These are phyloP conservation scores for Tolypocladium amazonense DNA, from an alignment of 2,329 filamentous ascomycete genomes.

Conservation along the genomic window DNA sequence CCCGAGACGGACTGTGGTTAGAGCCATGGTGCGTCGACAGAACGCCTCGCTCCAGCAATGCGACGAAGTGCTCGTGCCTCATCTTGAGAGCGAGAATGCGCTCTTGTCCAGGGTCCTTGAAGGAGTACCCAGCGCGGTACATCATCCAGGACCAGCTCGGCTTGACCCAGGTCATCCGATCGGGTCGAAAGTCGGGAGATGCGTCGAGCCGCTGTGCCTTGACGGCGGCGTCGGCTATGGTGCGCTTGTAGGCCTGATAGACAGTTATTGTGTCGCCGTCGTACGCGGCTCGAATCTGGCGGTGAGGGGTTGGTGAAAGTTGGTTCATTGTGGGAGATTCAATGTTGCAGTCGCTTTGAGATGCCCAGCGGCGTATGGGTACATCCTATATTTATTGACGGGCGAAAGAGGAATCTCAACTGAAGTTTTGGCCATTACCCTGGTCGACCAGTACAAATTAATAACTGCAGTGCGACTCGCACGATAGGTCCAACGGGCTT, in stretches of 20 bases:
- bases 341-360: not conserved
- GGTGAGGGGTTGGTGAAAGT: conserved; percentile 19
- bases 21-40: conserved; percentile 17
- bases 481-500: too few species aligned
- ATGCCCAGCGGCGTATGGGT: too few species aligned
- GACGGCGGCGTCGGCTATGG: conserved; percentile 44
- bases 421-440: too few species aligned
- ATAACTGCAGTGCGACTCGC: too few species aligned
- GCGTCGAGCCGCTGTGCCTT: conserved; percentile 38
- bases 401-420: too few species aligned
- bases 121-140: conserved; percentile 50
- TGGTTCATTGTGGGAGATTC: not conserved
- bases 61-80: conserved; percentile 36
- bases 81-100: conserved; percentile 48
- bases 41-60: conserved; percentile 28
- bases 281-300: conserved; percentile 42
- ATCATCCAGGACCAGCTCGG: conserved; percentile 55
- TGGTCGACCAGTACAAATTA: too few species aligned
- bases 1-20: not conserved
- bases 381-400: too few species aligned
- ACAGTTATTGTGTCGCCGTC: conserved; percentile 43
- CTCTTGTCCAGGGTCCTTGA: conserved; percentile 43
- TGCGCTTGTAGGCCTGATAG: conserved; percentile 48
- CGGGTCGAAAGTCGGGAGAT: conserved; percentile 38
- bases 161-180: conserved; percentile 56